Conservation (phyloP, 805 yeast genomes). For the Yueomyces sp. region DNA sequence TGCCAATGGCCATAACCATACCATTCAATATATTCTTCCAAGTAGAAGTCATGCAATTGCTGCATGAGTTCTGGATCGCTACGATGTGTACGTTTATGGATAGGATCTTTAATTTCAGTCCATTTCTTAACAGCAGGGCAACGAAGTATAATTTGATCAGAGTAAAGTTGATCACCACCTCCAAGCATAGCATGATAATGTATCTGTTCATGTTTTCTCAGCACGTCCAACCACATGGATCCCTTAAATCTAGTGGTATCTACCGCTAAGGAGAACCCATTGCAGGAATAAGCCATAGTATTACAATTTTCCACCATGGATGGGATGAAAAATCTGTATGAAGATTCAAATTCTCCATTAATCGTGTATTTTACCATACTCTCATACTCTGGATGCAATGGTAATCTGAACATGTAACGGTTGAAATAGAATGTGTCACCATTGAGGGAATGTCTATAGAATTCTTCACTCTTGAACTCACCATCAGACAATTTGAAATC, state of each 20-base stretch:
- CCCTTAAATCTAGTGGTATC: conserved; percentile 57
- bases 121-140: conserved; percentile 45
- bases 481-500: conserved; percentile 21
- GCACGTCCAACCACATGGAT: conserved; percentile 76
- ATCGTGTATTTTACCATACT: conserved; percentile 53
- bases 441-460: conserved; percentile 26
- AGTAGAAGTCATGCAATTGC: conserved; percentile 54
- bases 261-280: conserved; percentile 72
- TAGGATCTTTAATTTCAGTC: conserved; percentile 40
- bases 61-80: conserved; percentile 34
- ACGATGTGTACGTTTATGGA: conserved; percentile 31
- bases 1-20: conserved; percentile 82
- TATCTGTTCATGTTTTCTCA: conserved; percentile 48
- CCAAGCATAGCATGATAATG: conserved; percentile 90
- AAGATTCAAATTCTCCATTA: conserved; percentile 29
- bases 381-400: conserved; percentile 31
- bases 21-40: conserved; percentile 71
- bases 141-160: conserved; percentile 61
- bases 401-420: conserved; percentile 47
- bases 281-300: conserved; percentile 73
- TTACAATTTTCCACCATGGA: conserved; percentile 56
- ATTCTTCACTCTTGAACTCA: conserved; percentile 31
- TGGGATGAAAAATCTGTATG: conserved; percentile 62
- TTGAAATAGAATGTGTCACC: conserved; percentile 41
- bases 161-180: conserved; percentile 93